Evolutionary conservation across 768 basidiomycete species (phyloP).

Genomic region (Sporobolomyces phaffii): DNA sequence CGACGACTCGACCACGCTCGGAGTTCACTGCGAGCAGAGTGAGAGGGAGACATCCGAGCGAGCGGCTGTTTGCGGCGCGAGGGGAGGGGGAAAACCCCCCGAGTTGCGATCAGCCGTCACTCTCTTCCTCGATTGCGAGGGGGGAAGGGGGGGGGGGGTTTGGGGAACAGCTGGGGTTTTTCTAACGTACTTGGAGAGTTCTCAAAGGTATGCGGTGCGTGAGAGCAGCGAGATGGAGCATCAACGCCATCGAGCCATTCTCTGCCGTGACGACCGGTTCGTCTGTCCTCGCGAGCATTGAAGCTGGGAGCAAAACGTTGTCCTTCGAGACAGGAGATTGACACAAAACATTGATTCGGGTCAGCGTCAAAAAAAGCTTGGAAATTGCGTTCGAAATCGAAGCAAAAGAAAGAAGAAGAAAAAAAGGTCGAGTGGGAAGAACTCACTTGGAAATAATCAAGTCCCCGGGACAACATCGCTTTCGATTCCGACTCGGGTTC

Average conservation of each 20-base stretch:
- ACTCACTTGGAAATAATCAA: conserved; percentile 30
- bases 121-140: too few species aligned
- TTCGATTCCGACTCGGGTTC: not conserved
- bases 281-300: conserved; percentile 17
- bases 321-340: not conserved
- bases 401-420: too few species aligned
- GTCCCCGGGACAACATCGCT: conserved; percentile 12
- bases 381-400: too few species aligned
- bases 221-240: conserved; percentile 31
- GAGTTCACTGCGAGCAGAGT: not conserved
- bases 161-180: not conserved
- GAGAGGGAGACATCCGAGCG: conserved; percentile 2
- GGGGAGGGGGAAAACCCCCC: too few species aligned
- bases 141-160: too few species aligned
- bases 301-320: conserved; percentile 28
- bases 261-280: not conserved
- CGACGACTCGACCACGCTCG: conserved; percentile 10
- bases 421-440: not conserved
- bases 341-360: not conserved
- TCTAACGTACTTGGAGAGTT: conserved; percentile 22
- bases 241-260: conserved; percentile 16
- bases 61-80: conserved; percentile 8
- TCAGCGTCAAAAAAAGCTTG: too few species aligned
- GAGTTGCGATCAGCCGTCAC: too few species aligned
- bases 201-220: conserved; percentile 15